These are phyloP conservation scores for Phytophthora nicotianae DNA, from an alignment of 352 stramenopile genomes.

Conservation along the genomic window DNA sequence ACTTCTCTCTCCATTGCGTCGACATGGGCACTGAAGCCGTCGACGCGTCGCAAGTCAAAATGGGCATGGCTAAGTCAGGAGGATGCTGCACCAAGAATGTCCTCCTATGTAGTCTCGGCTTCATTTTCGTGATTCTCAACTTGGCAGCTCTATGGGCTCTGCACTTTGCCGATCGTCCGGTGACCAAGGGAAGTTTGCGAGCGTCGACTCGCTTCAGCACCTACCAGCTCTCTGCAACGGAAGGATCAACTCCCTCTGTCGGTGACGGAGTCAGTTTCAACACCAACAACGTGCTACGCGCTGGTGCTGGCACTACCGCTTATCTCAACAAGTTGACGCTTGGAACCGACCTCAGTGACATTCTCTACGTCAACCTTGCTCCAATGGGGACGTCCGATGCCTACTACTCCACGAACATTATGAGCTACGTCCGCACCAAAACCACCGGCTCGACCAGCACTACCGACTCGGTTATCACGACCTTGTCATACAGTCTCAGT, in stretches of 20 bases:
- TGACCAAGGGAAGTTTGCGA: slow-evolving; percentile 20
- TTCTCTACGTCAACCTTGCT: slow-evolving; percentile 60
- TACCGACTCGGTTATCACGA: slow-evolving; percentile 56
- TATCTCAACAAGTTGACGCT: slow-evolving; percentile 57
- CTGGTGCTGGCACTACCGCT: slow-evolving; percentile 66
- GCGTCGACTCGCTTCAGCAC: slow-evolving; percentile 51
- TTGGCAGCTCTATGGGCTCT: slow-evolving; percentile 64
- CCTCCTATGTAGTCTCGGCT: slow-evolving; percentile 38
- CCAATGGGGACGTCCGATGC: slow-evolving; percentile 42
- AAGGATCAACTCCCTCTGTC: slow-evolving; percentile 14
- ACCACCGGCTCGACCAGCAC: slow-evolving; percentile 15
- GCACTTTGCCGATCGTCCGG: slow-evolving; percentile 61
- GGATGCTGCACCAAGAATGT: slow-evolving; percentile 17
- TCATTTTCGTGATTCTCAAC: slow-evolving; percentile 69
- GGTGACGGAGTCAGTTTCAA: slow-evolving; percentile 52
- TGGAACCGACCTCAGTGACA: background rate
- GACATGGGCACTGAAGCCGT: slow-evolving; percentile 42
- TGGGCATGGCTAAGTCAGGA: slow-evolving; percentile 17
- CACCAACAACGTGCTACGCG: slow-evolving; percentile 41
- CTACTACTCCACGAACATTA: slow-evolving; percentile 47
- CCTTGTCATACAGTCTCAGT: slow-evolving; percentile 34
- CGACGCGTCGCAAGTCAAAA: slow-evolving; percentile 51
- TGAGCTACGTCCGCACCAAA: slow-evolving; percentile 50
- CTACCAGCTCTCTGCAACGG: slow-evolving; percentile 28
- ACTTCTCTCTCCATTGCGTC: slow-evolving; percentile 7